Base-by-base conservation (phyloP, 139 green algal species). In the Coccomyxa sp. region DNA sequence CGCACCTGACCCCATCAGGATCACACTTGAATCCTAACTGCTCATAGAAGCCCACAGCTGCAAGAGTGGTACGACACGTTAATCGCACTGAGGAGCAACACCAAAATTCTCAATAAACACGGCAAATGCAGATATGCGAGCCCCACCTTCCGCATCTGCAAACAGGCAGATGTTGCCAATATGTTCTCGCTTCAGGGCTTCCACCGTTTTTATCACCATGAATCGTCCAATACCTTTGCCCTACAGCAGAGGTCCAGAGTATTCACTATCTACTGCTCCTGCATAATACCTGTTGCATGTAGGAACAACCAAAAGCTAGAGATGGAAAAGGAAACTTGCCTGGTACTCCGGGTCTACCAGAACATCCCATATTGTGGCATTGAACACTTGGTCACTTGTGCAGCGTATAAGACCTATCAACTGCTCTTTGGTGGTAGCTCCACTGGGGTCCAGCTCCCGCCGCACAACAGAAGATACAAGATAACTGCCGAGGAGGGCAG, bases 151-250 rank as follows among this genome's bases (percentile, higher is more conserved):
- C 10, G 88, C 83, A 76, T 99, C 96, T 0, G 96, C 96, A 90
- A 99, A 99, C 13, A 99, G 89, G 11, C 96, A 98, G 88, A 99
- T 98, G 92, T 98, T 99, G 71, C 83, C 90, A 71, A 99, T 98
- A 80, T 99, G 96, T 18, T 88, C 82, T 32, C 91, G 90, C 82
- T 98, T 85, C 84, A 99, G 87, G 27, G 97, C 86, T 31, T 92
- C 82, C 79, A 96, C 91, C 90, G 97, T 96, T 67, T 97, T 90
- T 89, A 97, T 94, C 85, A 99, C 93, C 13, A 99, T 87, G 0
- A 95, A 94, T 85, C 98, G 98, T 67, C 96, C 96, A 79, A 98
- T 86, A 13, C 96, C 96, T 86, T 98, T 90, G 13, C 90, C 88
- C 85, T 91, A 80, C 57, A 71, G 14, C 17, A 12, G 74, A 25